Base-by-base conservation (phyloP, 257 asterid genomes). In the Datura wrightii region DNA sequence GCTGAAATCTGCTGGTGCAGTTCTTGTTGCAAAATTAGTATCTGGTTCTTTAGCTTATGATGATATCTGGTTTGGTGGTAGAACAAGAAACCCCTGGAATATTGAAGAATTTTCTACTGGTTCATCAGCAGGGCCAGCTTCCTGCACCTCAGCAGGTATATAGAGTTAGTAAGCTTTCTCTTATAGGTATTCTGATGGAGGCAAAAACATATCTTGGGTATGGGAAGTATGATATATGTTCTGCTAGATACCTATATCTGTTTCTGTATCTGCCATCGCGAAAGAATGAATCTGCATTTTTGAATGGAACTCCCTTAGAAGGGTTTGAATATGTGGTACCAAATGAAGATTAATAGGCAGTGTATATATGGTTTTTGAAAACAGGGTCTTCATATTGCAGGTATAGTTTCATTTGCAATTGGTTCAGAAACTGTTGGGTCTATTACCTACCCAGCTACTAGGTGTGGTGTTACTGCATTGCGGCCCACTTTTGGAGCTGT, bases 351-450 rank as follows among this genome's bases (percentile, higher is more conserved):
- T 76, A 76, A 15, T 4, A 6, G 82, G 31, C 48, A 3, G 41
- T 31, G 82, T 76, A 52, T 39, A 65, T 76, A 31, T 34, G 15
- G n/a, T 76, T 36, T 34, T 24, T 18, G 58, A 52, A 46, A 8
- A 7, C 10, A 10, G 15, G 96, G 92, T 76, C 4, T 52, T 69
- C 48, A 31, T 8, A 39, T 16, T 72, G 79, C 86, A 96, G 99
- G 98, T 58, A 52, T 94, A 90, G 94, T 96, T 85, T 98, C 98
- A 3, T 93, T 96, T 91, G 91, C 99, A 59, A 93, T 96, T 79
- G 98, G 98, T 85, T 96, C 99, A 54, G 98, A 96, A 93, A 94
- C 98, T 79, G 96, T 93, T 42, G 98, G 99, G 69, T 94, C 99
- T 63, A 93, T 96, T 41, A 93, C 98, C 63, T 94, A 91, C 86